Percentiles rank a stretch among this genome's conserved stretches.
phyloP scores from a whole-genome alignment of 495 filamentous ascomycete species.

The Aspergillus sclerotiicarbonarius region DNA sequence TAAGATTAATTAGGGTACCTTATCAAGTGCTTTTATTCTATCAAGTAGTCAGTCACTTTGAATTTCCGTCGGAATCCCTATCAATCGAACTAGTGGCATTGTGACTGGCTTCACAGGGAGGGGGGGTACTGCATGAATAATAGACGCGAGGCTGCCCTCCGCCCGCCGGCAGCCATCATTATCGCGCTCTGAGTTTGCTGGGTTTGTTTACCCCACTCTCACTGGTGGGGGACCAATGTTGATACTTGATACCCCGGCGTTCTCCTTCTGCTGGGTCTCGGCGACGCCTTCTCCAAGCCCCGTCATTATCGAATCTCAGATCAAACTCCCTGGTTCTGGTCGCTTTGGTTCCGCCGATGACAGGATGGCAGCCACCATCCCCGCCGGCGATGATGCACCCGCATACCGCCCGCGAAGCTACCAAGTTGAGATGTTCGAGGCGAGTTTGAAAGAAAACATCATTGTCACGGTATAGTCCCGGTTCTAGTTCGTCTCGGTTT shows the following conservation, averaged over 20 bases:
- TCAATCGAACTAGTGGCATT: too few relatives aligned
- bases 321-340: background rate
- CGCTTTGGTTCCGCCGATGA: background rate
- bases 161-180: too few relatives aligned
- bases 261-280: too few relatives aligned
- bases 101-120: too few relatives aligned
- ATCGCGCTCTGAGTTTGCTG: background rate
- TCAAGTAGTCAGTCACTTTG: too few relatives aligned
- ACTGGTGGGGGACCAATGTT: background rate
- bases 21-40: too few relatives aligned
- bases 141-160: too few relatives aligned
- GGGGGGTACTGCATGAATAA: too few relatives aligned
- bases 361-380: slow-evolving; percentile 6
- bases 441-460: slow-evolving; percentile 73
- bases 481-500: background rate
- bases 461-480: slow-evolving; percentile 68
- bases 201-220: slow-evolving; percentile 6
- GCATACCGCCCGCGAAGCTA: slow-evolving; percentile 62
- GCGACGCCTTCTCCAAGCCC: too few relatives aligned
- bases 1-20: too few relatives aligned
- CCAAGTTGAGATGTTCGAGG: slow-evolving; percentile 87
- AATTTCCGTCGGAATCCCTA: too few relatives aligned
- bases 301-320: too few relatives aligned
- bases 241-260: background rate
- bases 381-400: slow-evolving; percentile 10